Base-by-base conservation (phyloP, 129 eudicot species). In the Flaveria linearis region DNA sequence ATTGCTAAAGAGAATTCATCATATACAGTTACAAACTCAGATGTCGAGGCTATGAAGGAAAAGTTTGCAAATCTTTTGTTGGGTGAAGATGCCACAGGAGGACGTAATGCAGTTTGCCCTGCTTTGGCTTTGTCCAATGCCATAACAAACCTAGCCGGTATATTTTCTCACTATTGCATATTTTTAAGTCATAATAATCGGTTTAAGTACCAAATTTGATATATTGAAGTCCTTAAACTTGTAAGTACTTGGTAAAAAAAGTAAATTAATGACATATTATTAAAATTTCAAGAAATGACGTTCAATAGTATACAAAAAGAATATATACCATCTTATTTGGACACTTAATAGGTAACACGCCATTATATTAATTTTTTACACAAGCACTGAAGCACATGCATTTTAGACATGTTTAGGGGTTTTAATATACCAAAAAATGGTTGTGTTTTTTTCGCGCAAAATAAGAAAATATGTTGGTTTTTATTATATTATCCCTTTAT, bases 51-150 rank as follows among this genome's bases (percentile, higher is more conserved):
- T 1, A 89, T 95, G 92, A 95, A 86, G 76, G 97, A 95, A 72
- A 89, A 81, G 41, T 95, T 95, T 63, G 88, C 95, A 5, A 95
- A 95, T 75, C 82, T 95, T 33, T 81, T 95, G 82, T 86, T 95
- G 42, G 99, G 99, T 18, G 95, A 95, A 79, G 99, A 95, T 86
- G 62, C 85, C 64, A 85, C 96, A 0, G 99, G 99, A 51, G 99
- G 99, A 22, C 46, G 87, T 5, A 85, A 85, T 52, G 99, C 97
- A 41, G 61, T 83, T 14, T 73, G 91, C 22, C 69, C 93, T 69
- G 96, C 99, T 61, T 82, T 87, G 65, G 97, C 97, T 23, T 71
- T 95, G 66, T 95, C 99, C 17, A 91, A 95, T 26, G 92, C 95
- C 81, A 88, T 95, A 71, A 91, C 91, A 8, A 89, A 82, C 80